Conservation (phyloP, 306 rosid species). For the Spatholobus suberectus region DNA sequence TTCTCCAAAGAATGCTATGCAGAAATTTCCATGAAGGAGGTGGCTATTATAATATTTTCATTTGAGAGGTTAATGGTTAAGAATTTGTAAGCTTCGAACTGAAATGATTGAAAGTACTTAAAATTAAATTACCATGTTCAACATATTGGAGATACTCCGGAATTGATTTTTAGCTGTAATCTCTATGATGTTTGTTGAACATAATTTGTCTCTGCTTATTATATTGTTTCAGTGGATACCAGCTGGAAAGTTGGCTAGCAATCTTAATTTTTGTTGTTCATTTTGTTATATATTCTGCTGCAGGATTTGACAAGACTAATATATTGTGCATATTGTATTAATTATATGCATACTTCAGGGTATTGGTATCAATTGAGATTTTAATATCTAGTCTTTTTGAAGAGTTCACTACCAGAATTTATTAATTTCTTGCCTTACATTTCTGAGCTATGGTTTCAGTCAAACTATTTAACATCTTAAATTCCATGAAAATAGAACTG, state of each 20-base stretch:
- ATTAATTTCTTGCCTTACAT: neutral
- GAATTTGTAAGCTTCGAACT: neutral
- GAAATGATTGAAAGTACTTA: neutral
- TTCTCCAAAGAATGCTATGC: neutral
- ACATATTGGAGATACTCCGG: neutral
- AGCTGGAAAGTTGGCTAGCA: neutral
- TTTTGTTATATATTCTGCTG: neutral
- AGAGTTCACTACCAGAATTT: neutral
- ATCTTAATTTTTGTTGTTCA: neutral
- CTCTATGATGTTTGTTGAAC: conserved; percentile 1
- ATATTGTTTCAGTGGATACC: neutral
- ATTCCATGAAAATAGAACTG: neutral
- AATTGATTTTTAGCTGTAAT: neutral
- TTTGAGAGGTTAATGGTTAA: neutral
- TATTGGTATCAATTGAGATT: neutral
- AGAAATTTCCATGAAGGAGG: neutral
- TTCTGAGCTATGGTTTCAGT: neutral
- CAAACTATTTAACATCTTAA: neutral
- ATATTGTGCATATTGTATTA: neutral
- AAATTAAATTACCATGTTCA: neutral
- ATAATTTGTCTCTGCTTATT: neutral
- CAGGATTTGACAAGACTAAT: neutral
- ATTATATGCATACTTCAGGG: neutral
- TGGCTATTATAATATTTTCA: neutral
- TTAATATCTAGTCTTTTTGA: neutral